phyloP scores from a whole-genome alignment of 129 eudicot genomes.

The Calendula officinalis region DNA sequence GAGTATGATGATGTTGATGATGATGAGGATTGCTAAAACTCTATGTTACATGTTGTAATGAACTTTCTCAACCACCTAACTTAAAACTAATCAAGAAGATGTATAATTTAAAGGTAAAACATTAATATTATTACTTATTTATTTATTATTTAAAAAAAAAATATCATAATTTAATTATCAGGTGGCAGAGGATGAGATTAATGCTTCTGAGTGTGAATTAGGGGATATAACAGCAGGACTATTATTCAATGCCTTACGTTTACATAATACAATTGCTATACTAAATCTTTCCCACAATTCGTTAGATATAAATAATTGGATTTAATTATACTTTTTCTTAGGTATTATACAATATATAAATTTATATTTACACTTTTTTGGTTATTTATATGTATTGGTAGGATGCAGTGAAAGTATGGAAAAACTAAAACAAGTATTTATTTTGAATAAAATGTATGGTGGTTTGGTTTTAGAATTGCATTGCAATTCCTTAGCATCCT shows the following conservation, averaged over 20 bases:
- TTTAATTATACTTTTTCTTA: too few species aligned
- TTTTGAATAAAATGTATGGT: slow-evolving; percentile 70
- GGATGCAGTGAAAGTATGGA: slow-evolving; percentile 83
- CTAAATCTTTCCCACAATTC: slow-evolving; percentile 90
- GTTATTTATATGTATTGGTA: slow-evolving; percentile 28
- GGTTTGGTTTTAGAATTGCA: slow-evolving; percentile 85
- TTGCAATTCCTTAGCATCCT: slow-evolving; percentile 75
- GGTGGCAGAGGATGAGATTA: slow-evolving; percentile 96
- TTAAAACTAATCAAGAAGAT: slow-evolving; percentile 67
- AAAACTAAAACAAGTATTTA: slow-evolving; percentile 62
- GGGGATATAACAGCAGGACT: slow-evolving; percentile 81
- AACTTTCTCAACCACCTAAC: slow-evolving; percentile 71
- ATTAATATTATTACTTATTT: not conserved
- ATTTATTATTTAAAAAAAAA: slow-evolving; percentile 1
- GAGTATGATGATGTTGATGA: too few species aligned
- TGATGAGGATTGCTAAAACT: slow-evolving; percentile 74
- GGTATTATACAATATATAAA: too few species aligned
- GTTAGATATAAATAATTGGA: slow-evolving; percentile 51
- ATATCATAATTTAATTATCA: slow-evolving; percentile 27
- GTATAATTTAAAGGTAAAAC: slow-evolving; percentile 74
- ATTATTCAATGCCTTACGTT: slow-evolving; percentile 62
- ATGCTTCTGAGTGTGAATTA: slow-evolving; percentile 75
- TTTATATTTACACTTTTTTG: not conserved
- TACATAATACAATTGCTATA: slow-evolving; percentile 63
- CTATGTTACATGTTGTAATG: slow-evolving; percentile 72